Evolutionary conservation across 2,329 filamentous ascomycete species (phyloP), one percentile per base, ranked within the genome.

Genomic region (Uncinocarpus reesii): DNA sequence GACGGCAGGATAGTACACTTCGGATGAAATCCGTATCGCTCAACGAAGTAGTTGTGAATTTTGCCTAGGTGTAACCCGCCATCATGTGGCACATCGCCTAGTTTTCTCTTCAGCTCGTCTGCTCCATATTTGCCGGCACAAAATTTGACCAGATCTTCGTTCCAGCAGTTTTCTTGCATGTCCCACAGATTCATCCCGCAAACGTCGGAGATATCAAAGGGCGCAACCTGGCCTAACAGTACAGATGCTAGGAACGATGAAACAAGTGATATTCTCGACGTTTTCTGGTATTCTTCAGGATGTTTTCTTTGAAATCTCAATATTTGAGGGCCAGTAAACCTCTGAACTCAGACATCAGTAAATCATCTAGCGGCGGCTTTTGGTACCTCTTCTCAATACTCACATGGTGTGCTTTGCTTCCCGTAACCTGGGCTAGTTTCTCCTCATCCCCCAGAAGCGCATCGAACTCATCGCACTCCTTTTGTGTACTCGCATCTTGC

Each of bases 101-200:
- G 79, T 67, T 94, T 95, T 50, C 70, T 63, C 57, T 80, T 82
- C 44, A 96, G 76, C 24, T 79, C 80, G 4, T 72, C 72, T 6
- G 80, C 73, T 1, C 76, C 80, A 45, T 76, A 75, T 21, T 74
- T 67, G 36, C 83, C 86, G 3, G 85, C 86, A 16, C 84, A 78
- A 10, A 95, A 80, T 32, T 78, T 73, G 15, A 98, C 77, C 1
- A 95, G 77, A 15, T 77, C 70, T 49, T 88, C 78, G 55, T 83
- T 81, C 80, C 87, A 96, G 16, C 68, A 64, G 55, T 84, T 80
- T 16, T 76, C 73, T 54, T 80, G 72, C 55, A 96, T 88, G 60
- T 96, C 87, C 87, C 88, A 96, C 5, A 98, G 73, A 64, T 96
- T 95, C 83, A 95, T 95, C 47, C 92, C 92, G 60, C 88, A 94